Percentiles rank a stretch among this genome's conserved stretches.
Conservation (phyloP, 2,329 filamentous ascomycete genomes). For the Pestalotiopsis sp. region DNA sequence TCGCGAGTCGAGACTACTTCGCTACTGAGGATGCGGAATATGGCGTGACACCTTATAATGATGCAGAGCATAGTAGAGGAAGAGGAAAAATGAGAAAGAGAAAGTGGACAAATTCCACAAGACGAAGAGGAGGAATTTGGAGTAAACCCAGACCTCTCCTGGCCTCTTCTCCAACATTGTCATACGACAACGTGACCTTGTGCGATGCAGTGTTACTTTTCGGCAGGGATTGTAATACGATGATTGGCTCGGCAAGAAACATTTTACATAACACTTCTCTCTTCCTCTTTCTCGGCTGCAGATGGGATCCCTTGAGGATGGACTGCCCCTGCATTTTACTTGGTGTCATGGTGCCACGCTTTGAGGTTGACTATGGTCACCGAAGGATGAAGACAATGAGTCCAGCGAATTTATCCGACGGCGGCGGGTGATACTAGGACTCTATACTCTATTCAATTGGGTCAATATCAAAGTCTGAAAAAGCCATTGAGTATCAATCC, state of each 20-base stretch:
- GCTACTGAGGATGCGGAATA: background rate
- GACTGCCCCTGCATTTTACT: background rate
- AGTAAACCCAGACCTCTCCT: background rate
- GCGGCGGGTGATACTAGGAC: too few species aligned
- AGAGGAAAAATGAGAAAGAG: background rate
- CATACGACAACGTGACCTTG: conserved; percentile 1
- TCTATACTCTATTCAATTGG: background rate
- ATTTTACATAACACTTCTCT: background rate
- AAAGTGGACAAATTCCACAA: background rate
- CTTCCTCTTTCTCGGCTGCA: background rate
- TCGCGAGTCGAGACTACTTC: background rate
- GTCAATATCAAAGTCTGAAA: background rate
- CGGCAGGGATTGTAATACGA: background rate
- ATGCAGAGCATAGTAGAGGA: background rate
- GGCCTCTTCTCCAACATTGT: background rate
- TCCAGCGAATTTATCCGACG: too few species aligned
- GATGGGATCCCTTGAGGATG: background rate
- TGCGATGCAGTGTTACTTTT: background rate
- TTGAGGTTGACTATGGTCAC: background rate
- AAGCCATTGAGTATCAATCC: background rate
- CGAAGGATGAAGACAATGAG: too few species aligned
- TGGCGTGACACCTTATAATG: background rate
- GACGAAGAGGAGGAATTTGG: background rate
- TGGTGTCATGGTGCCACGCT: background rate
- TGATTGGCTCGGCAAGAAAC: background rate